Conservation (phyloP, 441 rosid species). For the Adansonia grandidieri region DNA sequence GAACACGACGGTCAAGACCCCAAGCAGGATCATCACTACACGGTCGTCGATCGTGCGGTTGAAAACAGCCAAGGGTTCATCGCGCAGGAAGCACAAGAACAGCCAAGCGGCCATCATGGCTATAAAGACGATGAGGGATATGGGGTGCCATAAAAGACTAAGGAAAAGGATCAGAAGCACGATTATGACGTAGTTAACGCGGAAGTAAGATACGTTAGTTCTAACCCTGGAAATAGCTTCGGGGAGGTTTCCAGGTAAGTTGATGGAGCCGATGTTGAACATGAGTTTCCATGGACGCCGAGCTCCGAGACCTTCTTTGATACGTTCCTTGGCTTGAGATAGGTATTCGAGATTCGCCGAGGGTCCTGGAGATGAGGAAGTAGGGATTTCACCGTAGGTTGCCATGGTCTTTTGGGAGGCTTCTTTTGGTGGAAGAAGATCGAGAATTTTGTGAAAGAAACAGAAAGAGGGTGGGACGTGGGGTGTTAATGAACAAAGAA, state of each 20-base stretch:
- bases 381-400: constrained; percentile 71
- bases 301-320: constrained; percentile 52
- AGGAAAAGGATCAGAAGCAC: constrained; percentile 48
- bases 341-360: constrained; percentile 44
- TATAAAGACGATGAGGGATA: constrained; percentile 59
- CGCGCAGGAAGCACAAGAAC: constrained; percentile 62
- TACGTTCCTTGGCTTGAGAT: constrained; percentile 64
- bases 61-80: constrained; percentile 57
- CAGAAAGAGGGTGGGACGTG: background rate
- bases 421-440: background rate
- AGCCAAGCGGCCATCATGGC: constrained; percentile 56
- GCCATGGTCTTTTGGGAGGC: constrained; percentile 47
- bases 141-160: constrained; percentile 58
- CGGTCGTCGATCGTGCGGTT: constrained; percentile 51
- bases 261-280: constrained; percentile 47
- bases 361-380: constrained; percentile 50
- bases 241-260: constrained; percentile 37
- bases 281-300: constrained; percentile 64
- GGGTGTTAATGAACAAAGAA: too few species aligned
- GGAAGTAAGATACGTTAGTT: constrained; percentile 48
- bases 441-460: background rate
- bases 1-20: constrained; percentile 47
- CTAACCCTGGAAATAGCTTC: constrained; percentile 43
- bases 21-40: constrained; percentile 41
- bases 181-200: constrained; percentile 58